Evolutionary conservation across 352 stramenopile genomes (phyloP).

Genomic region (Phytopythium sindhum): DNA sequence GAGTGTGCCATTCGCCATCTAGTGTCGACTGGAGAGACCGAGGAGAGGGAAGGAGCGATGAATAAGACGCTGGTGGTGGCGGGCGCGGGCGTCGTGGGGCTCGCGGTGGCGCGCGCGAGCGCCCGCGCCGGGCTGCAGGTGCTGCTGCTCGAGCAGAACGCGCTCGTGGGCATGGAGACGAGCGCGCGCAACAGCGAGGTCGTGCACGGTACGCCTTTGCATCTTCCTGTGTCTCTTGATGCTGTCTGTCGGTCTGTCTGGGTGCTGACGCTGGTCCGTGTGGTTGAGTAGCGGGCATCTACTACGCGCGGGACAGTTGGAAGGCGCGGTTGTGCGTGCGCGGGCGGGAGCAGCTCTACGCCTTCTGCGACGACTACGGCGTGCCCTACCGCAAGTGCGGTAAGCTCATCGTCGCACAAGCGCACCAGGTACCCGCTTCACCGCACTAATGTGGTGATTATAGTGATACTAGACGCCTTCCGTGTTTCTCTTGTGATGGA

Average conservation of each 20-base stretch:
- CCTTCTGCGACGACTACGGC: slow-evolving; percentile 83
- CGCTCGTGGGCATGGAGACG: slow-evolving; percentile 80
- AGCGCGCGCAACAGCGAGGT: slow-evolving; percentile 95
- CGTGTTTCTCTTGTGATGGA: not conserved
- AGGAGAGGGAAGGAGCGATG: too few relatives aligned
- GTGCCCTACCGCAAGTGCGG: slow-evolving; percentile 87
- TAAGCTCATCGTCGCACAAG: slow-evolving; percentile 94
- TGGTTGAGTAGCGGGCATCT: slow-evolving; percentile 72
- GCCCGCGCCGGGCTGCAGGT: slow-evolving; percentile 61
- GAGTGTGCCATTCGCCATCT: not conserved
- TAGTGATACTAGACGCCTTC: slow-evolving; percentile 37
- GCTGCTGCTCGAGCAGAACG: slow-evolving; percentile 87
- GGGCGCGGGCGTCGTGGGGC: slow-evolving; percentile 71
- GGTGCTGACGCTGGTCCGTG: not conserved
- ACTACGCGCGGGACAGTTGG: slow-evolving; percentile 88
- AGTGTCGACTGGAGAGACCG: not conserved
- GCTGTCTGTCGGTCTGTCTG: not conserved
- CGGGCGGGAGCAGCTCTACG: slow-evolving; percentile 88
- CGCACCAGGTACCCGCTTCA: slow-evolving; percentile 36
- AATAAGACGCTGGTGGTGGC: slow-evolving; percentile 67
- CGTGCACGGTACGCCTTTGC: slow-evolving; percentile 80
- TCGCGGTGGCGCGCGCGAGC: slow-evolving; percentile 58
- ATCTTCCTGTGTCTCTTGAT: slow-evolving; percentile 10
- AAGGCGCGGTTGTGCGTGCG: slow-evolving; percentile 92
- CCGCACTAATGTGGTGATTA: not conserved